phyloP scores from a whole-genome alignment of 495 filamentous ascomycete genomes.

The Lasiosphaeria hispida region DNA sequence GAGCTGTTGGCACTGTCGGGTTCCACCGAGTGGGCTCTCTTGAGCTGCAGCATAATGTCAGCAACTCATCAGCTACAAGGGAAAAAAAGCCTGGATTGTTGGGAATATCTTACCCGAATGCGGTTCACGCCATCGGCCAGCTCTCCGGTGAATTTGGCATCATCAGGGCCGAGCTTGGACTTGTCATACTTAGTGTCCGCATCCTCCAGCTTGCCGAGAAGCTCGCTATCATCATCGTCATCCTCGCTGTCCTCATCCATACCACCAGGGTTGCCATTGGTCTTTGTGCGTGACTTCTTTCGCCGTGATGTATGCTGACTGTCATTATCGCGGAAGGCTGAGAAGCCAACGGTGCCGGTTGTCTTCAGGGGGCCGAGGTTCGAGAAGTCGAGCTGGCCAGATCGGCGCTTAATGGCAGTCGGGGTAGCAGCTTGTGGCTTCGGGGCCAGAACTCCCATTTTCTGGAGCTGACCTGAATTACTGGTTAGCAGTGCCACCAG shows the following conservation, averaged over 20 bases:
- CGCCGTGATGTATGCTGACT: constrained; percentile 43
- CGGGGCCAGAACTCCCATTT: constrained; percentile 80
- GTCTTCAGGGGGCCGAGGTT: constrained; percentile 81
- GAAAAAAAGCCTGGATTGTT: neutral
- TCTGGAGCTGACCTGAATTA: constrained; percentile 76
- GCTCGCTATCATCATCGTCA: constrained; percentile 68
- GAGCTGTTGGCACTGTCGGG: constrained; percentile 53
- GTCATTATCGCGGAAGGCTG: constrained; percentile 76
- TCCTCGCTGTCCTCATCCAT: constrained; percentile 61
- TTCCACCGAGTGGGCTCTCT: constrained; percentile 89
- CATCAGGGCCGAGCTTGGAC: constrained; percentile 63
- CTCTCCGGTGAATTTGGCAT: constrained; percentile 78
- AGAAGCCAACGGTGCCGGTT: constrained; percentile 81
- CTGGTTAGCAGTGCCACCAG: constrained; percentile 8
- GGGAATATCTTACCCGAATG: constrained; percentile 72
- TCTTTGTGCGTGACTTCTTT: constrained; percentile 57
- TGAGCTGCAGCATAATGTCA: constrained; percentile 61
- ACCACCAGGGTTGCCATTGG: constrained; percentile 41
- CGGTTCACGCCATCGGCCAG: constrained; percentile 86
- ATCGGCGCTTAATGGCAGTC: constrained; percentile 64
- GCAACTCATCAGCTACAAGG: constrained; percentile 8
- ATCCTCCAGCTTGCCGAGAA: constrained; percentile 67
- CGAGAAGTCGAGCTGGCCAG: constrained; percentile 75
- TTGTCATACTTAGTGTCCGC: constrained; percentile 68
- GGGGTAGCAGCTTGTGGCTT: constrained; percentile 58